A percentile compares a stretch with the other conserved stretches of the same genome.
Conservation (phyloP, 768 basidiomycete genomes). For the Amanita molliuscula region DNA sequence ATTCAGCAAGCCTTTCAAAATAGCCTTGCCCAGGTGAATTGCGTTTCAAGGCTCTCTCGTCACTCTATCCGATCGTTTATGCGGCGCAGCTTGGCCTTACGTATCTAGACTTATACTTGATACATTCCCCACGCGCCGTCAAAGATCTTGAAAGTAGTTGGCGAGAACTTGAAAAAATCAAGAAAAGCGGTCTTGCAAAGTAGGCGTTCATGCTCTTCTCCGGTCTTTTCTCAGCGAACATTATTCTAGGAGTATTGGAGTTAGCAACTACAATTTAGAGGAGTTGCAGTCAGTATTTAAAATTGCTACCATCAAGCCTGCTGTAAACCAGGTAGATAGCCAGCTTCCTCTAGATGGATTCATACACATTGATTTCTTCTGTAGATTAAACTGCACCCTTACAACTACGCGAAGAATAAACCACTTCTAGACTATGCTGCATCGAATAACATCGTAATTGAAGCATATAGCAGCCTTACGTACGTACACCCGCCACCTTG, state of each 20-base stretch:
- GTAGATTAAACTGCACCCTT: constrained; percentile 64
- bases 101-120: constrained; percentile 61
- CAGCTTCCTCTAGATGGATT: no score
- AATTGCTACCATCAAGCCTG: constrained; percentile 44
- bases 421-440: constrained; percentile 48
- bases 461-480: constrained; percentile 65
- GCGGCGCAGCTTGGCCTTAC: constrained; percentile 42
- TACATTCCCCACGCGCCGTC: constrained; percentile 37
- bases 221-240: constrained; percentile 1
- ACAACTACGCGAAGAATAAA: constrained; percentile 44
- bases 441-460: constrained; percentile 51
- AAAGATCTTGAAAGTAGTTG: constrained; percentile 29
- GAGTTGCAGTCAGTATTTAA: constrained; percentile 43
- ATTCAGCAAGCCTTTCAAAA: constrained; percentile 29
- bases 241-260: constrained; percentile 51
- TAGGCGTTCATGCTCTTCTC: constrained; percentile 11
- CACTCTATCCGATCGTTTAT: not conserved
- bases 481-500: constrained; percentile 17
- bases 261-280: constrained; percentile 53
- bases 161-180: constrained; percentile 46
- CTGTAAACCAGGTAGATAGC: constrained; percentile 55
- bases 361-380: not conserved
- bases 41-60: not conserved
- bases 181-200: constrained; percentile 34
- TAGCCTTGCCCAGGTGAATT: constrained; percentile 40